Evolutionary conservation across 345 rosid genomes (phyloP), one percentile per base, ranked within the genome.

Genomic region (Hypericum androsaemum): DNA sequence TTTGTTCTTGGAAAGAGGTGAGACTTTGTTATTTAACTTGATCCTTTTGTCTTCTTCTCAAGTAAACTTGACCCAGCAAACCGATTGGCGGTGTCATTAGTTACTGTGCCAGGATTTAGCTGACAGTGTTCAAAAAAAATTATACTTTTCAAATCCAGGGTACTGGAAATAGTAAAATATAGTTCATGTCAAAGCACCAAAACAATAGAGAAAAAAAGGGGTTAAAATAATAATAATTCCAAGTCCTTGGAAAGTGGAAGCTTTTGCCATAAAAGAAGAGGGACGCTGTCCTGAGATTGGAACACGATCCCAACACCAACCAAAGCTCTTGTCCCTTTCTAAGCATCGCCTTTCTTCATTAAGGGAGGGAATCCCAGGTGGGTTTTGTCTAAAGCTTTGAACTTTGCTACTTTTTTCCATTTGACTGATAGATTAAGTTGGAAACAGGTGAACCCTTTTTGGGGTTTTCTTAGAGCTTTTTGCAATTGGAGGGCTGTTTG

Each of bases 211-310:
- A 12, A 16, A 48, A n/a, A 43, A 60, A 54, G 10, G 43, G 51
- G 37, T 60, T 54, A 65, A 60, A 63, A 71, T 69, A 64, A 74
- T 61, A 47, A 64, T 66, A 59, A 51, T 53, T 58, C 59, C 53
- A 59, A 51, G 56, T 58, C 59, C 53, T 74, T 47, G 76, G 76
- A 52, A 71, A 77, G 74, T 67, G 81, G 74, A 70, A 65, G 67
- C 57, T 68, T 73, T 13, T 32, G 8, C 7, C 7, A 54, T 37
- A 32, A 40, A 71, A 50, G 54, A 49, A 66, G 66, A 54, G 49
- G 71, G 54, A 22, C 32, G 4, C 32, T 75, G 58, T 60, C 60
- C 68, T 28, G 65, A 74, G 71, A 64, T 74, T 64, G 71, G 73
- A 14, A 46, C 50, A 46, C 17, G 22, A 16, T 46, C 50, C 50